Base-by-base conservation (phyloP, 1,139 yeast genomes). In the Saccharomyces hybrid region DNA sequence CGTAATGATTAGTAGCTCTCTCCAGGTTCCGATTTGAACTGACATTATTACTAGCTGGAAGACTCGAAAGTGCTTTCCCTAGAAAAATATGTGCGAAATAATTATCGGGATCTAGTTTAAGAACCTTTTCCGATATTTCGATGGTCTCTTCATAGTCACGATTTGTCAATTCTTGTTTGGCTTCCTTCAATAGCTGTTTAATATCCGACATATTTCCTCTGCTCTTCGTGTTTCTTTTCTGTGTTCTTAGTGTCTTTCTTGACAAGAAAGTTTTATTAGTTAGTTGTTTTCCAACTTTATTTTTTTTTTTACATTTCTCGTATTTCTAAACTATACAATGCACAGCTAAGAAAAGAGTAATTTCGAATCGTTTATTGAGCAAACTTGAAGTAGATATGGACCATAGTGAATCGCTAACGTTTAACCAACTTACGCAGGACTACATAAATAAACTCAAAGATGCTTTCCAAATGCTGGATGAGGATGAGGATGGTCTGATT, bases 401-500 rank as follows among this genome's bases (percentile, higher is more conserved):
- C 20, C 56, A 56, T 38, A 66, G 68, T 49, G 57, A 58, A 38
- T 64, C 71, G 2, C 55, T 65, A 26, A 62, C 60, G 23, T 67
- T 69, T 52, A 63, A 64, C 31, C 66, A 65, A 48, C 57, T 73
- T 20, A 62, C 67, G 5, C 64, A 69, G 16, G 68, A 63, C 2
- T 70, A 72, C 51, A 70, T 79, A 34, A 68, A 73, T 26, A 77
- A 73, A 53, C 66, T 81, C 47, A 76, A 78, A 52, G 83, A 79
- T 58, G 76, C 83, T 3, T 82, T 80, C 59, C 73, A 78, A 38
- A 70, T 89, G 61, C 81, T 91, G n/a, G 98, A 91, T 65, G 88
- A 88, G 42, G 95, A 90, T 57, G 83, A 88, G 42, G 93, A 89
- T 62, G 89, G 93, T 1, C 65, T 71, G 8, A 82, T 91, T 49